phyloP scores from a whole-genome alignment of 2,329 filamentous ascomycete species.

The Chrysoporthe puriensis region DNA sequence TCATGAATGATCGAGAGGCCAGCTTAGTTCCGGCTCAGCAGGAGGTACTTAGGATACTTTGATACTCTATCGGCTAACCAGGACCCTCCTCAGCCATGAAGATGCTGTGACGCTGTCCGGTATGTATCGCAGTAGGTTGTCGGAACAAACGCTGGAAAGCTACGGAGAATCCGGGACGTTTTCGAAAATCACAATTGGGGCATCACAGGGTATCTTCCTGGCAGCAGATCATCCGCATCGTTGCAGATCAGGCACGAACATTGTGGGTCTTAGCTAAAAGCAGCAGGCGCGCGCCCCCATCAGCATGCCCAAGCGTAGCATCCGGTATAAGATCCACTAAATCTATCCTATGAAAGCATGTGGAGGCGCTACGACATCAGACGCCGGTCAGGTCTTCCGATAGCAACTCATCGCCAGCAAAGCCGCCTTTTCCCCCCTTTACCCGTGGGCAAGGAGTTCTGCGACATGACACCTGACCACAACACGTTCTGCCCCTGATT shows the following conservation, averaged over 20 bases:
- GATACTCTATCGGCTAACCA: not conserved
- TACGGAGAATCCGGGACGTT: not conserved
- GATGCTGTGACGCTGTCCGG: not conserved
- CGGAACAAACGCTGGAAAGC: not conserved
- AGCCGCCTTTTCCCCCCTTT: not conserved
- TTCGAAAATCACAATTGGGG: not conserved
- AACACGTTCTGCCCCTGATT: not conserved
- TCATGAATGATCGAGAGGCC: not conserved
- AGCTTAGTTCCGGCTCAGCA: not conserved
- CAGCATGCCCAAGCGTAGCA: conserved; percentile 1
- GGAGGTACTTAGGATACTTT: not conserved
- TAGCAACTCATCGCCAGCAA: conserved; percentile 1
- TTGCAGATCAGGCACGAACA: conserved; percentile 8
- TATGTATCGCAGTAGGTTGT: not conserved
- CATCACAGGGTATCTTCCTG: not conserved
- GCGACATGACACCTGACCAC: not conserved
- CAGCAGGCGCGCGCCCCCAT: conserved; percentile 21
- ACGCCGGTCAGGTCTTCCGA: not conserved
- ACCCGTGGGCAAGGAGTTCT: not conserved
- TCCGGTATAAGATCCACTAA: not conserved
- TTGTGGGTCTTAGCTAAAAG: conserved; percentile 18
- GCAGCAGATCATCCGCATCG: conserved; percentile 8
- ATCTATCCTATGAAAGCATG: conserved; percentile 6
- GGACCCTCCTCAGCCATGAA: not conserved
- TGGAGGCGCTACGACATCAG: not conserved